These are phyloP conservation scores for Fistulifera solaris DNA, from an alignment of 108 stramenopile genomes.

Conservation along the genomic window DNA sequence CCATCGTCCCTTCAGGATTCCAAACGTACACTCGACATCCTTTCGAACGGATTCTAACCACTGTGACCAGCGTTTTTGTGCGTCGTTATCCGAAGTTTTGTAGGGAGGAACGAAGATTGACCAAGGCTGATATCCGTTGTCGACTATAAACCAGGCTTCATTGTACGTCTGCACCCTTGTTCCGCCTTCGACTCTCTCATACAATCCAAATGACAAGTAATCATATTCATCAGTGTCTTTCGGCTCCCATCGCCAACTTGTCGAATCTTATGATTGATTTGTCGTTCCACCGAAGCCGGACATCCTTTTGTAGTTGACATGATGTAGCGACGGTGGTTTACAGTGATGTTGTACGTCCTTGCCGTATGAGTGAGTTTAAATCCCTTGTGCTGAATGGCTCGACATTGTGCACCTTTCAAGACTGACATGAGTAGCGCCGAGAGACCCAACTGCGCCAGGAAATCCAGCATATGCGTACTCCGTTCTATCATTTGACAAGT, in stretches of 20 bases:
- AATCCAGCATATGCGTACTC: too few species aligned
- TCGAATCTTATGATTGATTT: slow-evolving; percentile 10
- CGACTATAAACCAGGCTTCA: slow-evolving; percentile 30
- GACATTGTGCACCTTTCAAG: too few species aligned
- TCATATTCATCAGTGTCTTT: not conserved
- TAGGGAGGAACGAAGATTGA: slow-evolving; percentile 16
- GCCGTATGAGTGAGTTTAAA: not conserved
- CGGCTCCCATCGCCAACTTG: not conserved
- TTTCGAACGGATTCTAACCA: slow-evolving; percentile 33
- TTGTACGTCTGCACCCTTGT: not conserved
- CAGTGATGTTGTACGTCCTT: slow-evolving; percentile 3
- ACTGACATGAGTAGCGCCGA: too few species aligned
- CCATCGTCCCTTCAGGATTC: slow-evolving; percentile 24
- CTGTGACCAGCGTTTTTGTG: slow-evolving; percentile 6
- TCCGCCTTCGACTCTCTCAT: not conserved
- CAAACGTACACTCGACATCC: slow-evolving; percentile 42
- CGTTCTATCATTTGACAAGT: too few species aligned
- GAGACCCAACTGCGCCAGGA: too few species aligned
- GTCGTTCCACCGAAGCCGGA: slow-evolving; percentile 11
- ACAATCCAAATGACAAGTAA: not conserved
- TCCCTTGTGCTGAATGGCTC: slow-evolving; percentile 1
- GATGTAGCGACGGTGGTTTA: not conserved
- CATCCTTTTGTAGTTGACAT: slow-evolving; percentile 1
- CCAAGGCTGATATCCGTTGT: slow-evolving; percentile 34
- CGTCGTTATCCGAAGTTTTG: not conserved